Evolutionary conservation across 2,329 filamentous ascomycete genomes (phyloP), one percentile per base, ranked within the genome.

Genomic region (Sordariomycetes sp.): DNA sequence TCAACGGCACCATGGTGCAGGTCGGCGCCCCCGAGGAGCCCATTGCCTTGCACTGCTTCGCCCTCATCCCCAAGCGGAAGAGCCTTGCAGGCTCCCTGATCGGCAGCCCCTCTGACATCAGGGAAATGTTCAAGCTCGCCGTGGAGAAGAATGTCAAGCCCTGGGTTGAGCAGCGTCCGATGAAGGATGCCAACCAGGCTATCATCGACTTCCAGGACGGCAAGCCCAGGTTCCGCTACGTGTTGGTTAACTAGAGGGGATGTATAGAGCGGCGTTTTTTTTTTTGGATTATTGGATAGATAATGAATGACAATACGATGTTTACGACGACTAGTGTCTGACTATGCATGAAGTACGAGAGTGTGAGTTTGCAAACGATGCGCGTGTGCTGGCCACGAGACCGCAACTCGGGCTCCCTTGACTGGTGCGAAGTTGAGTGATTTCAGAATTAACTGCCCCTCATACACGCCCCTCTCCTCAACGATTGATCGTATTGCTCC

Each of bases 61-160:
- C 65, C n/a, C 53, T 81, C 41, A 74, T 80, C 30, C 55, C 52
- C 28, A 77, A 72, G 45, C 66, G 68, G 4, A 50, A 60, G 8
- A 64, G 60, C 43, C 48, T 72, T 21, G 63, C 60, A 0, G 69
- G 67, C 10, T 49, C 46, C 11, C 33, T 42, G 8, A 49, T 72
- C 35, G 68, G 69, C 2, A 58, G 57, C 7, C 47, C 47, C 4
- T 28, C 32, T 16, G 64, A 75, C 38, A 75, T 76, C 30, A 56
- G 61, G 29, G 65, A 70, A 42, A 77, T 77, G 72, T 45, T 77
- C 34, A 38, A 64, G 30, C 61, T 77, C 37, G 70, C 66, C 17
- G 70, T 61, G 0, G 60, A 72, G 35, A 66, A 74, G 50, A 59
- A 62, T 8, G 50, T 77, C 8, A 63, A 66, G 50, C 66, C 70